These are phyloP conservation scores for Camillea tinctor DNA, from an alignment of 2,329 filamentous ascomycete species.

Conservation along the genomic window DNA sequence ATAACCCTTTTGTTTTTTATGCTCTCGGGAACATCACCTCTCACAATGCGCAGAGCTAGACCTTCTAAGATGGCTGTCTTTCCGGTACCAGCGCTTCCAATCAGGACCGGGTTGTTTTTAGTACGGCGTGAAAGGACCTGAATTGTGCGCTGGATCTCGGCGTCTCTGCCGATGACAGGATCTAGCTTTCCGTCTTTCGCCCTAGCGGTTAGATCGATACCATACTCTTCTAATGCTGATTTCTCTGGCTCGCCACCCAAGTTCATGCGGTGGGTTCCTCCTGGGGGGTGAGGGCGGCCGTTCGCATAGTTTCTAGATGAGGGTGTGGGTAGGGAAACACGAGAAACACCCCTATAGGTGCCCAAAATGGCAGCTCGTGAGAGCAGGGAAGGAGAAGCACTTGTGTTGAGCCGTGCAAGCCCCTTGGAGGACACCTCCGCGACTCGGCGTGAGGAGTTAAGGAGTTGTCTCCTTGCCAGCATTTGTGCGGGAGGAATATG, in stretches of 20 bases:
- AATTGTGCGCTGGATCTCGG: slow-evolving; percentile 90
- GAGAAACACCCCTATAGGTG: slow-evolving; percentile 14
- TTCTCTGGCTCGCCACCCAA: slow-evolving; percentile 74
- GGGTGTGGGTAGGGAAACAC: slow-evolving; percentile 19
- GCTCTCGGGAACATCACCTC: slow-evolving; percentile 91
- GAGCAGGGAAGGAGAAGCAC: slow-evolving; percentile 19
- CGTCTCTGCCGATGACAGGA: slow-evolving; percentile 89
- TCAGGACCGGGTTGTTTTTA: slow-evolving; percentile 95
- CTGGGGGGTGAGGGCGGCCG: slow-evolving; percentile 80
- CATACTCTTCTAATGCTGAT: slow-evolving; percentile 85
- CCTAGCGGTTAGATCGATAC: slow-evolving; percentile 81
- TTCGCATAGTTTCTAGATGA: slow-evolving; percentile 58
- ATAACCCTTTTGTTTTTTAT: slow-evolving; percentile 94
- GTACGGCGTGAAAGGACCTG: slow-evolving; percentile 90
- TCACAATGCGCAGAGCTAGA: slow-evolving; percentile 82
- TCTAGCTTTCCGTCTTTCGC: slow-evolving; percentile 90
- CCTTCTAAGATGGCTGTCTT: slow-evolving; percentile 95
- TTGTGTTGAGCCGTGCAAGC: slow-evolving; percentile 21
- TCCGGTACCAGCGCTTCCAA: slow-evolving; percentile 85
- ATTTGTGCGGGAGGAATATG: slow-evolving; percentile 28
- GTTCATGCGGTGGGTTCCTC: slow-evolving; percentile 93
- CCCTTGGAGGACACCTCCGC: slow-evolving; percentile 27
- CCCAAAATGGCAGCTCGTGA: slow-evolving; percentile 25
- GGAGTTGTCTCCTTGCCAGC: slow-evolving; percentile 40
- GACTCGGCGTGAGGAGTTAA: slow-evolving; percentile 35